Evolutionary conservation across 1,139 yeast species (phyloP), one percentile per base, ranked within the genome.

Genomic region (Blastobotrys proliferans): DNA sequence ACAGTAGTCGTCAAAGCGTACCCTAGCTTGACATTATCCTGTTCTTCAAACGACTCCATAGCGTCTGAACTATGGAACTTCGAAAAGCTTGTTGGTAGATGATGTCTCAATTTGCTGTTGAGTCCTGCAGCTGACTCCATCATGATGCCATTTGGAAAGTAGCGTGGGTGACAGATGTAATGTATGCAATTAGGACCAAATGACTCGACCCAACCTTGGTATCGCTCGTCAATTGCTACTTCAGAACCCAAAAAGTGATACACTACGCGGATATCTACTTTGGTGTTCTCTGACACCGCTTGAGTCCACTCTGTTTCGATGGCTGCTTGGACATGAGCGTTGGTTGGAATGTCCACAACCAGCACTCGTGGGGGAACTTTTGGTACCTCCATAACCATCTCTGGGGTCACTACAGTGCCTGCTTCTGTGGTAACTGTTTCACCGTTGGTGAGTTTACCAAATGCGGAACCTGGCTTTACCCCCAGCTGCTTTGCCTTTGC

Each of bases 211-310:
- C 84, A 82, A 4, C 65, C 64, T 1, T 62, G 55, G 49, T 70
- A 66, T 1, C 50, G 50, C 2, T 64, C 55, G 22, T 66, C 60
- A 13, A 81, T 74, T 18, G 81, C 77, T 1, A 85, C 73, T 4
- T 69, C 74, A 17, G 70, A 73, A n/a, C 84, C 94, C 35, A 90
- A 64, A 47, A 87, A 75, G 61, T 86, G 95, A 60, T 85, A 87
- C 1, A 87, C 83, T 3, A 76, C 62, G 1, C 78, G 77, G 16
- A 57, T 49, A 17, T 49, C 73, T 26, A 57, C 58, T 4, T 64
- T 60, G 13, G 56, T 31, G 31, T 40, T 35, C 24, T 47, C 14
- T 8, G 32, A 32, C 4, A 53, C 21, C n/a, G 35, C 34, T 27
- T 43, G 38, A n/a, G 37, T 38, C 57, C 57, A 58, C 31, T 65